phyloP scores from a whole-genome alignment of 2,329 filamentous ascomycete species.

The Ophiocordyceps polyrhachis-furcata region DNA sequence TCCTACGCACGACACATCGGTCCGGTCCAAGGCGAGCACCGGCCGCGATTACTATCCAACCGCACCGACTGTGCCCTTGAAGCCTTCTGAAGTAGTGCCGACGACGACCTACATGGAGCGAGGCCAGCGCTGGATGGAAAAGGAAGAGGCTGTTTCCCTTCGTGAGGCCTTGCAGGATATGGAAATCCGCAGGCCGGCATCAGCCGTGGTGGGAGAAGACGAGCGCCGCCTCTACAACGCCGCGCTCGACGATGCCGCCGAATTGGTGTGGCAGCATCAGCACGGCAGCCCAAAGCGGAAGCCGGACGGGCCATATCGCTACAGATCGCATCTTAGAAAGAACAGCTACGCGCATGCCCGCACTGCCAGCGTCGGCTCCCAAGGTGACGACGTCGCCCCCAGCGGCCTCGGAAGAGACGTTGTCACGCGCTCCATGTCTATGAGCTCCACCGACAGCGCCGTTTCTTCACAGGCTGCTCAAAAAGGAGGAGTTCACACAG shows the following conservation, averaged over 20 bases:
- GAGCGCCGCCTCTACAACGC: constrained; percentile 50
- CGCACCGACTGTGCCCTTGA: constrained; percentile 24
- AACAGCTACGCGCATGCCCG: constrained; percentile 53
- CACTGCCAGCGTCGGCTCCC: constrained; percentile 36
- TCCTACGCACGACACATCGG: constrained; percentile 24
- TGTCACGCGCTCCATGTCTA: constrained; percentile 27
- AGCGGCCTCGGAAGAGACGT: constrained; percentile 26
- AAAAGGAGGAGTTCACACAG: constrained; percentile 8
- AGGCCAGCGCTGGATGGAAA: constrained; percentile 62
- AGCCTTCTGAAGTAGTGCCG: constrained; percentile 41
- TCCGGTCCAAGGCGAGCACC: constrained; percentile 29
- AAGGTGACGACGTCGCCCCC: constrained; percentile 19
- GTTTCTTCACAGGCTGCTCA: constrained; percentile 15
- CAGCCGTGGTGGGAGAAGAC: constrained; percentile 21
- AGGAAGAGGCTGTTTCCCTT: constrained; percentile 54
- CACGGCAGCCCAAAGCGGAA: constrained; percentile 29
- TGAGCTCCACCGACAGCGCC: constrained; percentile 32
- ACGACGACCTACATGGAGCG: constrained; percentile 55
- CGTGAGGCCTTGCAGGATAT: constrained; percentile 57
- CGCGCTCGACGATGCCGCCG: constrained; percentile 58
- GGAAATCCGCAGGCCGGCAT: constrained; percentile 29
- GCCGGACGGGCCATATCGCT: constrained; percentile 48
- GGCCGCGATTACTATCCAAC: constrained; percentile 35
- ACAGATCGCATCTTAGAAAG: constrained; percentile 49
- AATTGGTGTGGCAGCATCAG: constrained; percentile 61